phyloP scores from a whole-genome alignment of 768 basidiomycete genomes.

The Pisolithus marmoratus region DNA sequence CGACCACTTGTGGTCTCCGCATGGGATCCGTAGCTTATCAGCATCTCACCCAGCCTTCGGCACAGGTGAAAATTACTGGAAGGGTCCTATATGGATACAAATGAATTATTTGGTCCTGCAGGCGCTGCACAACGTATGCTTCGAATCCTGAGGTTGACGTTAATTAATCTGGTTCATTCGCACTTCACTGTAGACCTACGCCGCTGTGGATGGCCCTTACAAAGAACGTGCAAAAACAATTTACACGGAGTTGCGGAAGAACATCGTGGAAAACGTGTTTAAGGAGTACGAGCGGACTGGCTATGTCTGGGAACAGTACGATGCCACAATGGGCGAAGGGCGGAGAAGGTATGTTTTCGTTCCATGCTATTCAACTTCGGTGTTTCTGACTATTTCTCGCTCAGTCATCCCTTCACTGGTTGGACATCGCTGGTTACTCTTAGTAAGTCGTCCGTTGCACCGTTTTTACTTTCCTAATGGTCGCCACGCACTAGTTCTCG shows the following conservation, averaged over 20 bases:
- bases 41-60: constrained; percentile 89
- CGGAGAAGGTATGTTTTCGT: constrained; percentile 59
- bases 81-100: constrained; percentile 94
- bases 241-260: constrained; percentile 73
- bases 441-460: constrained; percentile 52
- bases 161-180: no score
- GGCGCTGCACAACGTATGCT: constrained; percentile 66
- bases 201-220: constrained; percentile 72
- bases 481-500: constrained; percentile 41
- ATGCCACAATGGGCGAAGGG: constrained; percentile 77
- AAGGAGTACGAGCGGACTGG: constrained; percentile 91
- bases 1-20: constrained; percentile 85
- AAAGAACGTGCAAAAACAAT: constrained; percentile 69
- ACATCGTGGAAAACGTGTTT: constrained; percentile 81
- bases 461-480: constrained; percentile 4
- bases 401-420: constrained; percentile 92
- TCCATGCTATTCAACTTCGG: background rate
- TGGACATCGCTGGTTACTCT: constrained; percentile 90
- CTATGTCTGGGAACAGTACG: constrained; percentile 98
- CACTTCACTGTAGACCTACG: constrained; percentile 56
- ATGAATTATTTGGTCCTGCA: constrained; percentile 92
- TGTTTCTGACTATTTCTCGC: constrained; percentile 4
- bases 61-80: constrained; percentile 94
- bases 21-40: constrained; percentile 84
- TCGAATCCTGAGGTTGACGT: background rate